Evolutionary conservation across 441 rosid genomes (phyloP).

Genomic region (Mallotus repandus): DNA sequence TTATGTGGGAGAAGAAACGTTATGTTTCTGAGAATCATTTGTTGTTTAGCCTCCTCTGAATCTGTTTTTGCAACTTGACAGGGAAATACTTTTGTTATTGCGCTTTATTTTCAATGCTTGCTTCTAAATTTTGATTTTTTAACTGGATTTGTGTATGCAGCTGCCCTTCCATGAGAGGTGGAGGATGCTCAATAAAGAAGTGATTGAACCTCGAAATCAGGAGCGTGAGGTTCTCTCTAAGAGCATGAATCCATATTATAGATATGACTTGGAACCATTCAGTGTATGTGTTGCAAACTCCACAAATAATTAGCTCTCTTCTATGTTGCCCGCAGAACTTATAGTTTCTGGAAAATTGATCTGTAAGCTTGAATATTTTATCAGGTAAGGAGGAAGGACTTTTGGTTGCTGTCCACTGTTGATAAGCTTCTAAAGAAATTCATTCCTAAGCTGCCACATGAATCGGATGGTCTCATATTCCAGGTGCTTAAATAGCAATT

Average conservation of each 20-base stretch:
- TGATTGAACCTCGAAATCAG: slow-evolving; percentile 74
- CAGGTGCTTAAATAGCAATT: slow-evolving; percentile 46
- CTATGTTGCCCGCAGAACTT: not conserved
- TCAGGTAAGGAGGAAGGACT: slow-evolving; percentile 89
- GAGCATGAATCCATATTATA: slow-evolving; percentile 58
- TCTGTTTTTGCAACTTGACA: not conserved
- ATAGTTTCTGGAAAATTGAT: slow-evolving; percentile 9
- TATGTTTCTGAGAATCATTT: not conserved
- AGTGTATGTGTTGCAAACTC: slow-evolving; percentile 45
- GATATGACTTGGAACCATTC: slow-evolving; percentile 92
- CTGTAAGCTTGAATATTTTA: slow-evolving; percentile 4
- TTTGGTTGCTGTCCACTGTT: slow-evolving; percentile 83
- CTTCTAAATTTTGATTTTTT: not conserved
- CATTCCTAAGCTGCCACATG: slow-evolving; percentile 87
- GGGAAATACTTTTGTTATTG: not conserved
- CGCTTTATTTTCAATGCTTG: not conserved
- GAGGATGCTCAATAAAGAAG: slow-evolving; percentile 87
- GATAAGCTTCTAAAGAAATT: slow-evolving; percentile 73
- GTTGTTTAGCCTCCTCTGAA: not conserved
- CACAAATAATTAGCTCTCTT: not conserved
- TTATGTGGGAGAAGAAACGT: not conserved
- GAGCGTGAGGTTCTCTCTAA: slow-evolving; percentile 65
- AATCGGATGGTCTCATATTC: slow-evolving; percentile 88
- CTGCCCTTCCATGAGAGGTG: slow-evolving; percentile 82
- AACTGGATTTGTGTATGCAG: slow-evolving; percentile 33